Base-by-base conservation (phyloP, 78 protist genomes). In the Cavenderia fasciculata region DNA sequence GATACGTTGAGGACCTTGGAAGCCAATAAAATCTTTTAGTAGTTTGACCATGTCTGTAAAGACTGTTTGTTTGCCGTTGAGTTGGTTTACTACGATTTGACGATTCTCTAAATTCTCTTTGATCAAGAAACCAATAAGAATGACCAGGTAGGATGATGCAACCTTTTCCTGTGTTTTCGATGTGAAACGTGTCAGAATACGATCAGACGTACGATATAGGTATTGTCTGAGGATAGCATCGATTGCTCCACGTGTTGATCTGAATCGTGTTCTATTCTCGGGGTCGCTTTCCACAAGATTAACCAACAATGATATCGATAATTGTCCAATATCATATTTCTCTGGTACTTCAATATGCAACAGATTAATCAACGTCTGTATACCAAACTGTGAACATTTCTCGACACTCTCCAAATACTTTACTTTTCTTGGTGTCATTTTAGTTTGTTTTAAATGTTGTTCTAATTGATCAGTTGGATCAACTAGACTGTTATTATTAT, bases 281-380 rank as follows among this genome's bases (percentile, higher is more conserved):
- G 90, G 90, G 41, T 82, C 68, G 27, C 23, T 12, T 43, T 82
- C 90, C 5, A 82, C 90, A 8, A 82, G 29, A 82, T 82, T 82
- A 19, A 82, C 90, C 44, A 82, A 54, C 3, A 82, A 21, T 21
- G 78, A 44, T 3, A 82, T 59, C 23, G 59, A 43, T 3, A 68
- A 12, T 31, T 82, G 90, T 18, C 74, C 90, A 56, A 82, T 68
- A 68, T 82, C 90, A 56, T 52, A 82, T 43, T 82, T 82, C 68
- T 82, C 90, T 11, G 78, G 78, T n/a, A 82, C 90, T 12, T 82
- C 90, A 29, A 82, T 38, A 31, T 57, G 49, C 19, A 82, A 31
- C 61, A 82, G 27, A 27, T 52, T 38, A 44, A 82, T 34, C 0
- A 82, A 27, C 1, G 74, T 72, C 21, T 46, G 59, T 18, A 82